Evolutionary conservation across 345 rosid genomes (phyloP), one percentile per base, ranked within the genome.

Genomic region (Populus tremula): DNA sequence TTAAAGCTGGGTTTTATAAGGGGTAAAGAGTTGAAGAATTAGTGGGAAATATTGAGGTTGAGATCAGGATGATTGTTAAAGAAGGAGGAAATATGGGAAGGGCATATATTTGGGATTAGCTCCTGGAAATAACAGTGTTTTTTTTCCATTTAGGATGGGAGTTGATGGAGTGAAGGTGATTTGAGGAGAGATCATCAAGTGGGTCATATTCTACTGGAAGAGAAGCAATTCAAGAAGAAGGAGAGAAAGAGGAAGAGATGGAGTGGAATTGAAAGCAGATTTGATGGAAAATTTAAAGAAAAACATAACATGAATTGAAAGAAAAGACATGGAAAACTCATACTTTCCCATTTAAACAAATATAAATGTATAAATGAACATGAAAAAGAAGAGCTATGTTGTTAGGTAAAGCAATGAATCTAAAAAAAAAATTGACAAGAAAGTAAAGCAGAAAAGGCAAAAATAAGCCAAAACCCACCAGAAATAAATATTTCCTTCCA

Each of bases 121-220:
- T 79, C 68, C 38, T 64, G 70, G 73, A 91, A 71, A 0, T 90
- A 78, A 8, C 88, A 87, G 71, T 77, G 83, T 53, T 84, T 87
- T 84, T 87, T 62, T 88, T 87, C 95, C 94, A 91, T 59, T 84
- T 85, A 10, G 88, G 89, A 72, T 84, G 86, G 6, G 88, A 77
- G 54, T 91, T 13, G 88, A 76, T 91, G 17, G 88, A 76, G 63
- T 86, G 39, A 73, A 93, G 17, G 88, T 27, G 27, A 27, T 27
- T 27, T 1, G 27, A 93, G 17, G 88, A 76, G 63, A 87, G 39
- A 73, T 84, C 87, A 36, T 84, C 86, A 36, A 77, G 56, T 11
- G 72, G n/a, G 29, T 84, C 85, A 1, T 73, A 69, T 54, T 81
- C 85, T 23, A 68, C 12, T 27, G 82, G 69, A 41, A 75, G 69